Evolutionary conservation across 768 basidiomycete species (phyloP).

Genomic region (Mrakia blollopis): DNA sequence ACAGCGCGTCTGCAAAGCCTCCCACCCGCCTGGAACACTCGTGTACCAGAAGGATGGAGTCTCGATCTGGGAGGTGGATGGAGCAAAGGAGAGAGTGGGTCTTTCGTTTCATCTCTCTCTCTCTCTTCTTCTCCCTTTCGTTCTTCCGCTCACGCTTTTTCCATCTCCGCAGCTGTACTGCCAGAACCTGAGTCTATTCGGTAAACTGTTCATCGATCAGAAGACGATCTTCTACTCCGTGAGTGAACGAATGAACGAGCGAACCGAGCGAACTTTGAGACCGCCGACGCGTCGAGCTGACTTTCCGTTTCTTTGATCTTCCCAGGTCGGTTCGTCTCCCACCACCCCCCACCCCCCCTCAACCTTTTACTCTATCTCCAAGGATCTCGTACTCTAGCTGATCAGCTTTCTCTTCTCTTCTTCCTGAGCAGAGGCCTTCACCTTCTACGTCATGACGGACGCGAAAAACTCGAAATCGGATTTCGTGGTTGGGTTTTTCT

Average conservation of each 20-base stretch:
- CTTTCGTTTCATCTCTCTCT: neutral
- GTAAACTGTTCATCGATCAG: slow-evolving; percentile 97
- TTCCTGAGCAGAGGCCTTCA: slow-evolving; percentile 48
- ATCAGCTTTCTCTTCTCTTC: no score
- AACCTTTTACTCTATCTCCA: no score
- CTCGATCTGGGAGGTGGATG: slow-evolving; percentile 94
- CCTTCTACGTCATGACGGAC: slow-evolving; percentile 90
- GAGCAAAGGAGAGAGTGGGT: slow-evolving; percentile 65
- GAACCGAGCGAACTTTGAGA: no score
- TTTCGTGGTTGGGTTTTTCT: slow-evolving; percentile 72
- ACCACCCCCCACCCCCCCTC: neutral
- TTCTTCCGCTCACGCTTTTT: neutral
- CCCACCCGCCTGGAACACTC: slow-evolving; percentile 76
- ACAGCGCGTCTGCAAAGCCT: slow-evolving; percentile 63
- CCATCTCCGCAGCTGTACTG: slow-evolving; percentile 69
- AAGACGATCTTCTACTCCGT: slow-evolving; percentile 73
- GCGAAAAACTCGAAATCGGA: slow-evolving; percentile 65
- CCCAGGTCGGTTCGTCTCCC: slow-evolving; percentile 12
- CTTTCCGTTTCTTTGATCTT: neutral
- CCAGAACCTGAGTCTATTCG: slow-evolving; percentile 90
- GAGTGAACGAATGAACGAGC: neutral
- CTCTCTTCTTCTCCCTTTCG: neutral
- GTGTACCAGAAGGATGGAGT: slow-evolving; percentile 87
- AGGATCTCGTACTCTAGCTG: no score
- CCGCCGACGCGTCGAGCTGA: neutral